Percentiles rank a stretch among this genome's conserved stretches.
These are phyloP conservation scores for button mushroom (Agaricus bisporus) DNA, from an alignment of 768 basidiomycete species.

Conservation along the genomic window DNA sequence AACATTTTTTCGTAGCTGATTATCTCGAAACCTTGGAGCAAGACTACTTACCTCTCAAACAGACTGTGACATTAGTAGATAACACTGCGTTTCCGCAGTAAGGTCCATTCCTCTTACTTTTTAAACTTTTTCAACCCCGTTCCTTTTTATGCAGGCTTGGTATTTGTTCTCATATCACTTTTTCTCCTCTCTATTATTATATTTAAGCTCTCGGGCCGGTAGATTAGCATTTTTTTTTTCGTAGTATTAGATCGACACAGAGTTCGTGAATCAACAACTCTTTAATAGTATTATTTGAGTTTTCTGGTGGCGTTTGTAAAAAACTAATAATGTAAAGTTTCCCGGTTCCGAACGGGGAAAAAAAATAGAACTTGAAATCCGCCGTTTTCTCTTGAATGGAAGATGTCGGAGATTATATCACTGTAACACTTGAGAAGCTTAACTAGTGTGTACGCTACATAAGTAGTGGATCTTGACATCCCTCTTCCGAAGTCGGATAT, in stretches of 20 bases:
- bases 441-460: no score
- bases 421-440: no score
- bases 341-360: no score
- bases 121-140: not conserved
- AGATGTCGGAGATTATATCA: no score
- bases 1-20: not conserved
- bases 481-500: no score
- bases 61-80: not conserved
- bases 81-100: constrained; percentile 1
- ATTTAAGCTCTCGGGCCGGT: not conserved
- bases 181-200: not conserved
- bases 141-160: not conserved
- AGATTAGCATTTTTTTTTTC: not conserved
- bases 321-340: no score
- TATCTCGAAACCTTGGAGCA: constrained; percentile 7
- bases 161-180: not conserved
- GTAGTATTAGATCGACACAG: not conserved
- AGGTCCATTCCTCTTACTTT: not conserved
- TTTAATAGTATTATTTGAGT: not conserved
- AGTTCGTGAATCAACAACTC: not conserved
- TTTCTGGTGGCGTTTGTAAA: no score
- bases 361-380: no score
- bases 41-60: constrained; percentile 1
- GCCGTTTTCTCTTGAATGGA: no score
- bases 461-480: no score